Conservation (phyloP, 2,329 filamentous ascomycete species). For the Endoconidiophora laricicola region DNA sequence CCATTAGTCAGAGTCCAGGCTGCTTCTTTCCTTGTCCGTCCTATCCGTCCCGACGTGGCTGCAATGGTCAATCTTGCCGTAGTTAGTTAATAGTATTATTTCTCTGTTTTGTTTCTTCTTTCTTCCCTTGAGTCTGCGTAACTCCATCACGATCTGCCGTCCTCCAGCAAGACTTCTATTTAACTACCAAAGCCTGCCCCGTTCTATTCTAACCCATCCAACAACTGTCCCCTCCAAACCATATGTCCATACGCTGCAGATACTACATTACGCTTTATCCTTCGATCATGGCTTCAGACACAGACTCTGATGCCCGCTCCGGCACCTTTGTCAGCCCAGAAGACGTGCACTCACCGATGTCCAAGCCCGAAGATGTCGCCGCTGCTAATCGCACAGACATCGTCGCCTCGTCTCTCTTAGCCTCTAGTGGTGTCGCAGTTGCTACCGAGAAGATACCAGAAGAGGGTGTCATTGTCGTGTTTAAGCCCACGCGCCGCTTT, state of each 20-base stretch:
- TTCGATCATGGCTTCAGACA: slow-evolving; percentile 1
- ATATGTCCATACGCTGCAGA: no score
- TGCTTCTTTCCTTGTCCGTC: background rate
- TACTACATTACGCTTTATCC: no score
- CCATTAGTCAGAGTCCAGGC: background rate
- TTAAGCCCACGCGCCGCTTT: slow-evolving; percentile 23
- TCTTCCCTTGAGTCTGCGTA: no score
- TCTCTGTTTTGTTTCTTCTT: no score
- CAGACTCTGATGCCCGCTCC: background rate
- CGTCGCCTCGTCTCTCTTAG: no score
- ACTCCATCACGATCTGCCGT: no score
- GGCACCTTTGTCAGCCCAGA: background rate
- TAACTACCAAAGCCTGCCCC: no score
- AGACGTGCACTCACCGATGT: background rate
- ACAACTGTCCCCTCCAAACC: background rate
- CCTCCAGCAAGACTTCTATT: no score
- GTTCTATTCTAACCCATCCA: no score
- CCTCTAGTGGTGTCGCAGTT: no score
- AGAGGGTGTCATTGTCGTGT: slow-evolving; percentile 12
- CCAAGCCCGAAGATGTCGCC: background rate
- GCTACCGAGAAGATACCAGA: background rate
- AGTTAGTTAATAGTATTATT: no score
- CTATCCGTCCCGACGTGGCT: background rate
- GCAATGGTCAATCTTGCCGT: no score
- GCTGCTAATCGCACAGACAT: background rate